Evolutionary conservation across 2,329 filamentous ascomycete genomes (phyloP), one percentile per base, ranked within the genome.

Genomic region (Venturia nashicola): DNA sequence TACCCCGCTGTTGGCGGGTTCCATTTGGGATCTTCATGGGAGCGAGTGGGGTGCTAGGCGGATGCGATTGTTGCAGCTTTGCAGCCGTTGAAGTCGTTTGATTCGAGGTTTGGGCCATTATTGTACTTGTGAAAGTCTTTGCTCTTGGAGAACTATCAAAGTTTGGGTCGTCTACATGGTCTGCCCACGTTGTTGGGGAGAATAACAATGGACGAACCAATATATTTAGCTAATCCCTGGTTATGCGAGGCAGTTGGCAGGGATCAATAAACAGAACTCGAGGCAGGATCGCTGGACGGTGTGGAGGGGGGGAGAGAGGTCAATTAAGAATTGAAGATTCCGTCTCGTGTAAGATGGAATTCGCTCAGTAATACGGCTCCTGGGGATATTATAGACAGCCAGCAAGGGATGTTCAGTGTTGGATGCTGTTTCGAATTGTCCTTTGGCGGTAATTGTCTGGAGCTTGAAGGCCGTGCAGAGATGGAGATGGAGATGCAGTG

Each of bases 11-110:
- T 6, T 61, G 39, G 39, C 39, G 59, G 32, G 42, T 1, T 42
- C 27, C 32, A 42, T 39, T 27, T 61, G 27, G 51, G 51, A 57
- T 57, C 51, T 57, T 57, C 51, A 57, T 57, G 27, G 51, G 51
- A 1, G 27, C 51, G 14, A 57, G 27, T 57, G 51, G 51, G 18
- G 32, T n/a, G 51, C 16, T 18, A 34, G 18, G 11, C 8, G 46
- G 46, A 14, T 51, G 46, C 46, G 46, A 43, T 39, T 61, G 39
- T 16, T 46, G 59, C 27, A 42, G 11, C 6, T 32, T 23, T 46
- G 14, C 59, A 23, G 34, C 59, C 23, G 18, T 16, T 20, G 39
- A 43, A 42, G 59, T 11, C 32, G 39, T 39, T 34, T 6, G 14
- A 8, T 18, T 20, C n/a, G 14, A 27, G 20, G 18, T 12, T 5